These are phyloP conservation scores for Fusarium sp. DNA, from an alignment of 2,329 filamentous ascomycete species.

Conservation along the genomic window DNA sequence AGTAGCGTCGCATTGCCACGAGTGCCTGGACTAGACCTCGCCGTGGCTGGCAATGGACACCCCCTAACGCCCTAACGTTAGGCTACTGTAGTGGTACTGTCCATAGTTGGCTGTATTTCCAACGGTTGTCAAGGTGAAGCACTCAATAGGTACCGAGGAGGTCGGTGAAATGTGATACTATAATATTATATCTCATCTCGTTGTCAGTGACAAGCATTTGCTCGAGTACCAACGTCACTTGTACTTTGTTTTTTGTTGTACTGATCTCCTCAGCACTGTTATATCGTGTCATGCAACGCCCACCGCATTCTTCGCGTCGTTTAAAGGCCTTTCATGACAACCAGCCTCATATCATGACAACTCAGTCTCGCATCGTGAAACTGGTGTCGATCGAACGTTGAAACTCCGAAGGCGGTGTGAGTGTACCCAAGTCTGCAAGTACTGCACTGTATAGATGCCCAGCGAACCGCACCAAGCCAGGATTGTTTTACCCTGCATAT, in stretches of 20 bases:
- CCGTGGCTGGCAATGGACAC: slow-evolving; percentile 11
- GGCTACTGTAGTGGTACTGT: neutral
- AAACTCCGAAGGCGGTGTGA: slow-evolving; percentile 33
- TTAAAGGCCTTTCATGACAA: slow-evolving; percentile 19
- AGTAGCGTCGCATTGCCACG: slow-evolving; percentile 37
- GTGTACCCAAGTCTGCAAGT: slow-evolving; percentile 2
- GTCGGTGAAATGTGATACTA: slow-evolving; percentile 5
- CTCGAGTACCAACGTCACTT: neutral
- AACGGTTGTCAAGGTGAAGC: neutral
- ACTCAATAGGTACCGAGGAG: neutral
- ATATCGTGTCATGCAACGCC: slow-evolving; percentile 20
- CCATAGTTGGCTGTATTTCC: neutral
- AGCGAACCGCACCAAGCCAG: slow-evolving; percentile 22
- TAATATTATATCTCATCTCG: neutral
- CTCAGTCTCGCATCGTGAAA: slow-evolving; percentile 27
- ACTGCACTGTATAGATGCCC: slow-evolving; percentile 13
- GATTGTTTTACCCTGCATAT: slow-evolving; percentile 26
- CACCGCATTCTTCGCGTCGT: slow-evolving; percentile 14
- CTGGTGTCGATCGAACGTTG: slow-evolving; percentile 22
- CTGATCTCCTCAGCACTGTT: slow-evolving; percentile 2
- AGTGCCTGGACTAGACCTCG: slow-evolving; percentile 37
- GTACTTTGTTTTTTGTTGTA: slow-evolving; percentile 2
- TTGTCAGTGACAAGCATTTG: neutral
- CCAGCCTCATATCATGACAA: slow-evolving; percentile 30
- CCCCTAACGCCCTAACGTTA: slow-evolving; percentile 17